Evolutionary conservation across 371 early-diverging fungal genomes (phyloP), one percentile per base, ranked within the genome.

Genomic region (Circinella umbellata): DNA sequence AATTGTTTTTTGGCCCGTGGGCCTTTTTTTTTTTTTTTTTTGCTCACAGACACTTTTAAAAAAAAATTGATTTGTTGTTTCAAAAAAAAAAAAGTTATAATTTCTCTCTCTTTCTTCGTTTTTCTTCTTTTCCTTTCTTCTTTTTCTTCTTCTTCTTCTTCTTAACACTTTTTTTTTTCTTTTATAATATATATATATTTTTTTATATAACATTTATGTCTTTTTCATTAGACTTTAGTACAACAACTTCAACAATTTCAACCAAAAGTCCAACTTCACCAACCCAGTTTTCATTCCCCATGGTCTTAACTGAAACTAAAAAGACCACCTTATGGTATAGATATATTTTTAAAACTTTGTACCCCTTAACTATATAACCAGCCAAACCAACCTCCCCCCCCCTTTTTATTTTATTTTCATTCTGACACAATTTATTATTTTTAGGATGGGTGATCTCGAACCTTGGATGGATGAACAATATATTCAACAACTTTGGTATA

Each of bases 391-490:
- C 42, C 11, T 42, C 6, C 11, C 15, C 51, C 6, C n/a, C 51
- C n/a, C 15, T 47, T 47, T 51, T 51, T 8, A 7, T 15, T 57
- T 57, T 34, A 27, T 57, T 57, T 55, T 34, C 20, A 15, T 15
- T 13, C n/a, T 18, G 14, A n/a, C 53, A 53, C 53, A 53, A 18
- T 57, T 34, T 2, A 3, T 57, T 18, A 27, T 5, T 64, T 48
- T 37, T 42, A 84, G 93, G 93, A 92, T 92, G 93, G 93, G 93
- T 63, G 93, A 93, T 67, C 81, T 95, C 20, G 94, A 94, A 68
- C 84, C 88, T 9, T 94, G 95, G 94, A 93, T 93, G 94, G 93
- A 93, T 73, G 94, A 95, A 67, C 83, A 80, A 55, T 94, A 83
- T 78, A 75, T 95, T 63, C 81, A 85, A 39, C 86, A 90, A 73